Evolutionary conservation across 1,284 basidiomycete genomes (phyloP).

Genomic region (Schizophyllum commune): DNA sequence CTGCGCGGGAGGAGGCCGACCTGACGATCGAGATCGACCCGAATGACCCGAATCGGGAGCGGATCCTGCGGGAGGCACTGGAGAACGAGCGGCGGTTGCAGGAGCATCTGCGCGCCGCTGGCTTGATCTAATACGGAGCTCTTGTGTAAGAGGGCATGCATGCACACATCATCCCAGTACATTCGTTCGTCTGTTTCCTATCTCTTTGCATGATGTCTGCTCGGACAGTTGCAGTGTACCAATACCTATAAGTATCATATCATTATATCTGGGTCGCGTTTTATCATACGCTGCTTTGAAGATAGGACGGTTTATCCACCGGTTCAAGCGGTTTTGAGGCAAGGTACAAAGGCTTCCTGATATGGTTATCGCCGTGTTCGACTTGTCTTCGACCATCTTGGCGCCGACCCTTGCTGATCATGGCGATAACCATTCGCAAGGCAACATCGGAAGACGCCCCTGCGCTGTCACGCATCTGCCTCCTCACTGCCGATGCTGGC

Average conservation of each 20-base stretch:
- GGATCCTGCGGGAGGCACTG: conserved; percentile 38
- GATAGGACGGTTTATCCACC: not conserved
- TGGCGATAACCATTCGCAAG: conserved; percentile 46
- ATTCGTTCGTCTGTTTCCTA: not conserved
- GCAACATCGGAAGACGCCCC: conserved; percentile 46
- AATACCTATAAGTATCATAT: not conserved
- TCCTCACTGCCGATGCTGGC: conserved; percentile 67
- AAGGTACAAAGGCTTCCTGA: not conserved
- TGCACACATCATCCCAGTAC: not conserved
- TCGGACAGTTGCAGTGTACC: not conserved
- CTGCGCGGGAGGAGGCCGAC: conserved; percentile 15
- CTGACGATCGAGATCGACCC: conserved; percentile 37
- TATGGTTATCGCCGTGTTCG: not conserved
- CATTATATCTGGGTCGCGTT: not conserved
- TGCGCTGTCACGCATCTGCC: conserved; percentile 60
- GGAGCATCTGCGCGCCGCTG: conserved; percentile 55
- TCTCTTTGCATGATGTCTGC: not conserved
- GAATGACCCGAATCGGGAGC: conserved; percentile 34
- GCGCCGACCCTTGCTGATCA: conserved; percentile 13
- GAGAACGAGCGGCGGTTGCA: conserved; percentile 50
- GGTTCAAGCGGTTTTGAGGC: no score
- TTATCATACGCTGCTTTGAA: not conserved
- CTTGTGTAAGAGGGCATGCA: not conserved
- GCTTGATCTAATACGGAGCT: conserved; percentile 30
- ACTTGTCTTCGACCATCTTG: not conserved